Evolutionary conservation across 2,329 filamentous ascomycete species (phyloP), one percentile per base, ranked within the genome.

Genomic region (Periglandula ipomoeae): DNA sequence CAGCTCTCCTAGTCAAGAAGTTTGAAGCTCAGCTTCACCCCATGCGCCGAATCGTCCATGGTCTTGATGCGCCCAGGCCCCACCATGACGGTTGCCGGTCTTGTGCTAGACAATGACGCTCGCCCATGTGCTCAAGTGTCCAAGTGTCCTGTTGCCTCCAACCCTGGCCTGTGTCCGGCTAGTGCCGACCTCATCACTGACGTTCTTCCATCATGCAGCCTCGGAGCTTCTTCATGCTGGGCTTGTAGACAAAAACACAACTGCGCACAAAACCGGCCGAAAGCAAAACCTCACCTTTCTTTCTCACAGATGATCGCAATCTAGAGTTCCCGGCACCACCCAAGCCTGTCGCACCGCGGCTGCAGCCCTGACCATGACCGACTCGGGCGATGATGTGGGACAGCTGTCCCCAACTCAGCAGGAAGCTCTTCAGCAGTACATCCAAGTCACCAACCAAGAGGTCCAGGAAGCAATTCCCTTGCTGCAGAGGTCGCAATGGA

Each of bases 401-500:
- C 76, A 83, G 66, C 83, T 96, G 61, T 85, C 85, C 45, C 71
- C 83, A 54, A 78, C 78, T 56, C 89, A 97, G 71, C 89, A 89
- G 65, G 79, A 84, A 46, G 85, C 88, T 42, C 79, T 98, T 23
- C 84, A 95, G 59, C 91, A 95, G 61, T 95, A 89, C 67, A 88
- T 84, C 15, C 79, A 86, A 46, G 85, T 98, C 45, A 97, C 93
- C 23, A 82, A 90, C 58, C 89, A 96, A 66, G 84, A 89, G 20
- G 66, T 81, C 40, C 75, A 81, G 39, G 82, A 87, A 50, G 89
- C 93, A 2, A 74, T 95, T 44, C 81, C 87, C 1, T 66, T 98
- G 4, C 74, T 98, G 2, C 79, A 84, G 56, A 76, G 89, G 53
- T 95, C 89, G 49, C 85, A 97, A 73, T 98, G 93, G 93, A 98